phyloP scores from a whole-genome alignment of 371 early-diverging fungal genomes.

The Mortierella sp. region DNA sequence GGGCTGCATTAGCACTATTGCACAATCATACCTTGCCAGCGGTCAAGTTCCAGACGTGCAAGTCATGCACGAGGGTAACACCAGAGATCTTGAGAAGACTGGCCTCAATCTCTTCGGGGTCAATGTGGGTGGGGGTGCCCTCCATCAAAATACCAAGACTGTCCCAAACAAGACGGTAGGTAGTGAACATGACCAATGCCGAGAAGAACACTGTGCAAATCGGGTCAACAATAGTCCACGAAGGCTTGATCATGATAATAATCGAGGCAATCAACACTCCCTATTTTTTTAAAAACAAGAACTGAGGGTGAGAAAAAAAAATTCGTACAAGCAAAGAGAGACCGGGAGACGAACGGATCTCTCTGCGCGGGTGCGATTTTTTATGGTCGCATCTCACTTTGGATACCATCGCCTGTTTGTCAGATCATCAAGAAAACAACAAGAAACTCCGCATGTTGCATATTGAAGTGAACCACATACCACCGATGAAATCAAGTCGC shows the following conservation, averaged over 20 bases:
- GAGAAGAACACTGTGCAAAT: conserved; percentile 90
- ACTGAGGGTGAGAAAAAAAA: conserved; percentile 7
- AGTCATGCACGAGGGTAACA: conserved; percentile 76
- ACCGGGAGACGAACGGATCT: background rate
- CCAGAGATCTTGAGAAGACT: conserved; percentile 67
- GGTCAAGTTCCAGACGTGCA: conserved; percentile 83
- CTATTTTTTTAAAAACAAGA: conserved; percentile 56
- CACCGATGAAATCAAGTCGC: conserved; percentile 86
- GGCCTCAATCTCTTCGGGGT: conserved; percentile 69
- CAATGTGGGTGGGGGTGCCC: conserved; percentile 75
- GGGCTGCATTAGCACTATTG: background rate
- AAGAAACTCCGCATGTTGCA: background rate
- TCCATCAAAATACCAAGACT: conserved; percentile 77
- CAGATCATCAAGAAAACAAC: background rate
- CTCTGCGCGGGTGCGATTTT: background rate
- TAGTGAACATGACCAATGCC: conserved; percentile 83
- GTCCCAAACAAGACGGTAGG: conserved; percentile 68
- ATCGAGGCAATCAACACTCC: conserved; percentile 89
- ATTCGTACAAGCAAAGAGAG: background rate
- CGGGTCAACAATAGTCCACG: conserved; percentile 84
- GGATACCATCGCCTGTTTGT: background rate
- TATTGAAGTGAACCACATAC: conserved; percentile 27
- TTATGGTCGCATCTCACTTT: background rate
- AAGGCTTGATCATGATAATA: conserved; percentile 79
- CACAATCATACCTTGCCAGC: conserved; percentile 67